Percentiles rank a stretch among this genome's conserved stretches.
These are phyloP conservation scores for Rubia peregrina DNA, from an alignment of 305 asterid genomes.

Conservation along the genomic window DNA sequence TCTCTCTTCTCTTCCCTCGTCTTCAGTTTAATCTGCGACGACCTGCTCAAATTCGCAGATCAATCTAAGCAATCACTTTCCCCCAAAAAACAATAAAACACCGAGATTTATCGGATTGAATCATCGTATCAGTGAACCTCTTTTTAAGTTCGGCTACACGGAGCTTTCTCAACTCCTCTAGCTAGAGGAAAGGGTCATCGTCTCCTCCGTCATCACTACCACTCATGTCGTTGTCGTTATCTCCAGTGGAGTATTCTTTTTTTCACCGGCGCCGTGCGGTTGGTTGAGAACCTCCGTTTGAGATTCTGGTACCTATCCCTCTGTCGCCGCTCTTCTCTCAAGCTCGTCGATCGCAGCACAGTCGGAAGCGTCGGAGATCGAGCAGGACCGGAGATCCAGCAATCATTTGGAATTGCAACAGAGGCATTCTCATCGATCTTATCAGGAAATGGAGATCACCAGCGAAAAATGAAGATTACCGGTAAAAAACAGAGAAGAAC, in stretches of 20 bases:
- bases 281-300: constrained; percentile 25
- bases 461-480: no score
- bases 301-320: constrained; percentile 24
- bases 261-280: constrained; percentile 3
- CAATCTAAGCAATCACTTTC: constrained; percentile 17
- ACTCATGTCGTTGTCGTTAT: neutral
- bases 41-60: constrained; percentile 31
- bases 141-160: constrained; percentile 34
- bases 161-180: constrained; percentile 35
- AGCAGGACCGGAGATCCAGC: no score
- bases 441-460: no score
- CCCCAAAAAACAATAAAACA: neutral
- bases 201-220: constrained; percentile 17
- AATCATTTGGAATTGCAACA: no score
- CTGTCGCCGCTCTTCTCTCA: no score
- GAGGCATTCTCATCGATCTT: no score
- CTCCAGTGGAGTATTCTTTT: constrained; percentile 4
- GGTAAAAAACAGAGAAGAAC: no score
- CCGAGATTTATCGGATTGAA: constrained; percentile 34
- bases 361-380: no score
- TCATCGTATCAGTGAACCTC: constrained; percentile 37
- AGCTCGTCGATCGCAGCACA: no score
- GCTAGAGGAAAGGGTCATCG: constrained; percentile 24
- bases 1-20: constrained; percentile 36
- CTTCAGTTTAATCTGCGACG: constrained; percentile 33